Conservation (phyloP, 23 red algal genomes). For the Porphyridium purpureum region DNA sequence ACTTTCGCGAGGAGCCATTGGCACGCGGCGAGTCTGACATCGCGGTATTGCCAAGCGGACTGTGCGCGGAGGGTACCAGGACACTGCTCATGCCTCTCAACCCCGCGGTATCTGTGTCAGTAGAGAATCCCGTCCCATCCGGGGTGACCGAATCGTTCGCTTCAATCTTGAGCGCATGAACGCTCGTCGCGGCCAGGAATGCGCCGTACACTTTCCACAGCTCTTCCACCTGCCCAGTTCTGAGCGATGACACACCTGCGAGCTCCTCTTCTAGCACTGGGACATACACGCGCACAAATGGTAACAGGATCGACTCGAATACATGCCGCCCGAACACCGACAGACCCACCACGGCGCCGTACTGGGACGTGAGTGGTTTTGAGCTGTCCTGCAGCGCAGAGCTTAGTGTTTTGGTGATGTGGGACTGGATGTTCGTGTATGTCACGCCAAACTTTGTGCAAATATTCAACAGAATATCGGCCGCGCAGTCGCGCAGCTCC, state of each 20-base stretch:
- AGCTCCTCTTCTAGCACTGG: constrained; percentile 3
- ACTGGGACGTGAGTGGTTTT: constrained; percentile 75
- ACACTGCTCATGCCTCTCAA: no score
- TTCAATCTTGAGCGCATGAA: no score
- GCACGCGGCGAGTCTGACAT: no score
- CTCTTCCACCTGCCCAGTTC: background rate
- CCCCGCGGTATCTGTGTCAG: no score
- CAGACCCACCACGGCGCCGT: constrained; percentile 76
- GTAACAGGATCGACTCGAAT: constrained; percentile 9
- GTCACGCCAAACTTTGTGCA: constrained; percentile 21
- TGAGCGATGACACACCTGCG: background rate
- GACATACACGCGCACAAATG: constrained; percentile 5
- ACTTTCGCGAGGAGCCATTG: no score
- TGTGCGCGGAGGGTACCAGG: no score
- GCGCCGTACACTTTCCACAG: no score
- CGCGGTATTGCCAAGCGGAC: no score
- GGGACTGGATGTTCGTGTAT: constrained; percentile 45
- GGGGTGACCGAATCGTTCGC: no score
- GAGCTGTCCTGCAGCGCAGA: constrained; percentile 25
- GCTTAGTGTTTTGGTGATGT: constrained; percentile 50
- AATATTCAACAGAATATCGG: constrained; percentile 29
- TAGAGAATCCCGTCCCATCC: no score
- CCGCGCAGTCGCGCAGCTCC: constrained; percentile 65
- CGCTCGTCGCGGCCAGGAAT: no score
- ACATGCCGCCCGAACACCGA: constrained; percentile 16